Conservation (phyloP, 306 rosid genomes). For the Vigna angularis region DNA sequence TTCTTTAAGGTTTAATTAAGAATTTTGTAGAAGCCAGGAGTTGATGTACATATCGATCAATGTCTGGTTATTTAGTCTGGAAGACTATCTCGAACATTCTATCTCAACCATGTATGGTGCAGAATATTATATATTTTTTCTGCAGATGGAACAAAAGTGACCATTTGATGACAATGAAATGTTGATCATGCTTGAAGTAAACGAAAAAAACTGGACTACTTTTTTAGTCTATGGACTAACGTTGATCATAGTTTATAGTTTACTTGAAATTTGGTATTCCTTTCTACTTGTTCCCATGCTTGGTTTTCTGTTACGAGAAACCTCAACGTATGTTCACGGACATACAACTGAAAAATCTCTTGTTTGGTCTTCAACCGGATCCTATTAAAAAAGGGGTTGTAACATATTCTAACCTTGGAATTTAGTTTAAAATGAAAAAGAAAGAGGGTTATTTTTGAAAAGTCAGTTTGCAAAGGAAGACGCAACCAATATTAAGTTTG, state of each 20-base stretch:
- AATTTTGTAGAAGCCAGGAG: slow-evolving; percentile 38
- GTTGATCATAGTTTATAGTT: neutral
- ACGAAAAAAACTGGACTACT: slow-evolving; percentile 9
- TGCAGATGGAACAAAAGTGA: slow-evolving; percentile 24
- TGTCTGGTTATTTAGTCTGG: slow-evolving; percentile 32
- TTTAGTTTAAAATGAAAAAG: neutral
- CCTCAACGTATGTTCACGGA: neutral
- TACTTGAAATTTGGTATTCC: neutral
- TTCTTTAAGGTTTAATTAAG: slow-evolving; percentile 40
- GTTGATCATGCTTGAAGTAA: slow-evolving; percentile 15
- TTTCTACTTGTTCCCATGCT: neutral
- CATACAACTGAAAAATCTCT: neutral
- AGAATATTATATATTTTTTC: slow-evolving; percentile 25
- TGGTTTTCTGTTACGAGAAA: neutral
- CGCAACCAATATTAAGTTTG: neutral
- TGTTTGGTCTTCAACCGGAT: neutral
- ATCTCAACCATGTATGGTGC: slow-evolving; percentile 31
- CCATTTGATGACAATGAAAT: slow-evolving; percentile 25
- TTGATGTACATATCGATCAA: slow-evolving; percentile 20
- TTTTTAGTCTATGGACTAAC: neutral
- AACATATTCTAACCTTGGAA: neutral
- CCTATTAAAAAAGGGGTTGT: neutral
- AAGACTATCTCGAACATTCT: slow-evolving; percentile 31
- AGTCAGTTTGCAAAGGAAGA: neutral
- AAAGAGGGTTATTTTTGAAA: neutral